Conservation (phyloP, 768 basidiomycete species). For the Phlebiopsis gigantea region DNA sequence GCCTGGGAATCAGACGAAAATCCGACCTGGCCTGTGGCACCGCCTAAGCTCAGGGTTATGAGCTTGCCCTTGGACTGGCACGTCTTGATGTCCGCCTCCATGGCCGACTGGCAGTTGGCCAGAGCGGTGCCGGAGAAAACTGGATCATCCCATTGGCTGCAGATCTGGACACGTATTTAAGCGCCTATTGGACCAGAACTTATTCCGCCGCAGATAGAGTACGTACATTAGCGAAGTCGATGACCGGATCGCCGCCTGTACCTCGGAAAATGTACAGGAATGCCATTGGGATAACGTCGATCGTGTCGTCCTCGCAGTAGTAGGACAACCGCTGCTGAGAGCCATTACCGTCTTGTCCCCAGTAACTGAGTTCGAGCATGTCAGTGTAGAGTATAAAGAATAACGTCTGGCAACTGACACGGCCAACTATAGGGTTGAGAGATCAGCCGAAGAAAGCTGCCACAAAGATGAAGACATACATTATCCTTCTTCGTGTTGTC, state of each 20-base stretch:
- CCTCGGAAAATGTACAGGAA: constrained; percentile 59
- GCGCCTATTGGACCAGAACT: not conserved
- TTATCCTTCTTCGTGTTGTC: constrained; percentile 60
- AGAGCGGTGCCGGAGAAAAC: constrained; percentile 65
- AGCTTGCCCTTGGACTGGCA: constrained; percentile 48
- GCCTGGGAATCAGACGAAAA: constrained; percentile 59
- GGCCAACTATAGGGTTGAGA: constrained; percentile 19
- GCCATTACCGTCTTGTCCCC: constrained; percentile 44
- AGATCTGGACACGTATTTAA: constrained; percentile 36
- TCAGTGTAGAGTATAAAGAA: not conserved
- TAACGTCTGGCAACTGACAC: constrained; percentile 30
- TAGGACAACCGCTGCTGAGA: constrained; percentile 45
- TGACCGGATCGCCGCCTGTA: constrained; percentile 50
- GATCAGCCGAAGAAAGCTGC: not conserved
- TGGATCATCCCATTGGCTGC: constrained; percentile 50
- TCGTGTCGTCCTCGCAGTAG: constrained; percentile 52
- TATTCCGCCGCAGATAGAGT: not conserved
- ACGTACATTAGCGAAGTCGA: constrained; percentile 56
- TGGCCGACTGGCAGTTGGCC: constrained; percentile 48
- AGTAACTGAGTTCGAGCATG: constrained; percentile 33
- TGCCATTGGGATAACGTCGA: constrained; percentile 57
- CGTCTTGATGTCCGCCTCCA: constrained; percentile 54
- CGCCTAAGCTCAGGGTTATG: constrained; percentile 33
- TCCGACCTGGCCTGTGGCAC: constrained; percentile 52
- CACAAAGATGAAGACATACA: constrained; percentile 30